These are phyloP conservation scores for Leucocoprinus birnbaumii DNA, from an alignment of 768 basidiomycete species.

Conservation along the genomic window DNA sequence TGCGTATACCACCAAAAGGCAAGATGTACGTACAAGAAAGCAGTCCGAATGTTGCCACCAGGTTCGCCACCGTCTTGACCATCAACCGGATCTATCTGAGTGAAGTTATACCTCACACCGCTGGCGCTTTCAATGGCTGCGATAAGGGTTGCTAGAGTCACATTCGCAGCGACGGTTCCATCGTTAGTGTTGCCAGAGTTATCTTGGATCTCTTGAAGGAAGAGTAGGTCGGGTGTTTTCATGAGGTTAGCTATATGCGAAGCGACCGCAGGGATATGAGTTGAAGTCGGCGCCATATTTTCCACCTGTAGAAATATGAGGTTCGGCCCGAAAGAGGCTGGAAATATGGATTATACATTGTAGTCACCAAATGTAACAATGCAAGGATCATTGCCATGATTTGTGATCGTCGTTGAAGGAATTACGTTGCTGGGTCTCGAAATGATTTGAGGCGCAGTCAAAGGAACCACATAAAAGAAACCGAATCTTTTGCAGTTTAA, in stretches of 20 bases:
- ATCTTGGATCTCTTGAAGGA: conserved; percentile 65
- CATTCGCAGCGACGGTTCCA: conserved; percentile 50
- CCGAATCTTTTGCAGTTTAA: conserved; percentile 33
- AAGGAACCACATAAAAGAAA: conserved; percentile 55
- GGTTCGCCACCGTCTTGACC: conserved; percentile 57
- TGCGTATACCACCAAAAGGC: neutral
- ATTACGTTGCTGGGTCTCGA: conserved; percentile 31
- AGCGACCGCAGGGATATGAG: conserved; percentile 47
- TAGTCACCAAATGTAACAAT: conserved; percentile 56
- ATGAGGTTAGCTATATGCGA: conserved; percentile 49
- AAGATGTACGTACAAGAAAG: conserved; percentile 43
- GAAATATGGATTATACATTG: conserved; percentile 35
- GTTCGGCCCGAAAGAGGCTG: neutral
- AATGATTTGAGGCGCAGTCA: conserved; percentile 48
- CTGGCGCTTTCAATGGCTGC: conserved; percentile 43
- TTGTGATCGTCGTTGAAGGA: conserved; percentile 37
- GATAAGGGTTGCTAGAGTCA: conserved; percentile 48
- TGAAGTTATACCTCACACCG: conserved; percentile 43
- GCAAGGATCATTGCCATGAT: conserved; percentile 32
- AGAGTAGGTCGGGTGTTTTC: conserved; percentile 53
- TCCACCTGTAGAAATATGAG: conserved; percentile 36
- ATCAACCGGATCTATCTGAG: conserved; percentile 50
- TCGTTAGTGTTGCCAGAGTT: conserved; percentile 50
- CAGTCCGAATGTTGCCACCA: conserved; percentile 63
- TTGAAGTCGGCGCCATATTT: conserved; percentile 49